Percentiles rank a stretch among this genome's conserved stretches.
Evolutionary conservation across 208 protist genomes (phyloP).

Genomic region (Plasmodiophora brassicae): DNA sequence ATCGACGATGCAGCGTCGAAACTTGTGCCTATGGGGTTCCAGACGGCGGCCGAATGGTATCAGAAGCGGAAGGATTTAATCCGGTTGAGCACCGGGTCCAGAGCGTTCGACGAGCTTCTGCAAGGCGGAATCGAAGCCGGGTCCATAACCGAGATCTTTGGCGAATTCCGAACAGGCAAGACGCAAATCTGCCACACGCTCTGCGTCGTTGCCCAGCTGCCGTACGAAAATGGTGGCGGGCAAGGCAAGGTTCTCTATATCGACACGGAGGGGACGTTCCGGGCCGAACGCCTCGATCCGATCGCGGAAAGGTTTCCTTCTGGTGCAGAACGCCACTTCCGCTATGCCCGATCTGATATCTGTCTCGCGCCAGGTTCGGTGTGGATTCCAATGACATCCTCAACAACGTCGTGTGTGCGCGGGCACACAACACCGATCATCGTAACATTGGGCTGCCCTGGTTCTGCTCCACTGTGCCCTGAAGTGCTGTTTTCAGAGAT

Average conservation of each 20-base stretch:
- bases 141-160: slow-evolving; percentile 93
- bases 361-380: slow-evolving; percentile 85
- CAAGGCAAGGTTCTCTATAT: slow-evolving; percentile 97
- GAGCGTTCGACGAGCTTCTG: slow-evolving; percentile 58
- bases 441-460: slow-evolving; percentile 71
- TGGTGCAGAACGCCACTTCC: neutral
- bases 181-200: slow-evolving; percentile 97
- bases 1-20: slow-evolving; percentile 69
- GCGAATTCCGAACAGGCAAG: slow-evolving; percentile 97
- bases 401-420: slow-evolving; percentile 96
- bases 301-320: slow-evolving; percentile 73
- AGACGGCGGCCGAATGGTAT: slow-evolving; percentile 89
- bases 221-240: slow-evolving; percentile 56
- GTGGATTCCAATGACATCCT: slow-evolving; percentile 91
- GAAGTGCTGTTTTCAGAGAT: slow-evolving; percentile 28
- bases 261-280: slow-evolving; percentile 99
- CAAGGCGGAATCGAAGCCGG: slow-evolving; percentile 93
- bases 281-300: slow-evolving; percentile 77
- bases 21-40: slow-evolving; percentile 93
- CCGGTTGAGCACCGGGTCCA: slow-evolving; percentile 92
- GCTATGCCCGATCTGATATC: neutral
- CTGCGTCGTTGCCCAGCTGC: slow-evolving; percentile 90
- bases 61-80: slow-evolving; percentile 84
- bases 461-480: neutral
- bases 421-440: slow-evolving; percentile 98